phyloP scores from a whole-genome alignment of 345 rosid genomes.

The Raphanus raphanistrum region DNA sequence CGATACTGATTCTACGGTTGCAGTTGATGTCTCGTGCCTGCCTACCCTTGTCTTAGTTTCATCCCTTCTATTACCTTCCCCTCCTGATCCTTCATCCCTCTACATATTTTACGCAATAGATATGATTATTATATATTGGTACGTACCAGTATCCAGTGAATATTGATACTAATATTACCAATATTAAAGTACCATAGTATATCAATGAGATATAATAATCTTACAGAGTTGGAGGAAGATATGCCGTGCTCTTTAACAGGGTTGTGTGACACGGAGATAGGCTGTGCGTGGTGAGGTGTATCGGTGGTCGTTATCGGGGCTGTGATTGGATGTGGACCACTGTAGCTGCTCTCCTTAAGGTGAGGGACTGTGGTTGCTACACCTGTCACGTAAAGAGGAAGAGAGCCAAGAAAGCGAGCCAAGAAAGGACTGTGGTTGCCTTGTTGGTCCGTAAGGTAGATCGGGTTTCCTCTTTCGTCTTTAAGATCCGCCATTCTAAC shows the following conservation, averaged over 20 bases:
- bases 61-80: constrained; percentile 47
- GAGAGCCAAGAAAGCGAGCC: no score
- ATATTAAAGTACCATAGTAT: no score
- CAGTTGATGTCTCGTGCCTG: constrained; percentile 17
- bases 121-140: no score
- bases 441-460: constrained; percentile 47
- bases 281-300: constrained; percentile 32
- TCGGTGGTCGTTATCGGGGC: constrained; percentile 34
- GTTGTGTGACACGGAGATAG: constrained; percentile 24
- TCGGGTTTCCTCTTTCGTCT: constrained; percentile 58
- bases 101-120: no score
- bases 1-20: constrained; percentile 4
- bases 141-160: no score
- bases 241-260: constrained; percentile 2
- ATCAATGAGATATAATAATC: no score
- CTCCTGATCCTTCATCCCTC: constrained; percentile 44
- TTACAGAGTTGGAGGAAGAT: background rate
- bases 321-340: constrained; percentile 36
- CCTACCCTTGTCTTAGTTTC: constrained; percentile 56
- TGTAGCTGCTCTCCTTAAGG: constrained; percentile 34
- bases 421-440: no score
- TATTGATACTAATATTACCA: no score
- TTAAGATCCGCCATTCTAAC: constrained; percentile 53
- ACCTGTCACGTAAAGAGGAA: constrained; percentile 57
- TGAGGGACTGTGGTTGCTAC: constrained; percentile 49